Base-by-base conservation (phyloP, 306 rosid species). In the Arachis hypogaea region DNA sequence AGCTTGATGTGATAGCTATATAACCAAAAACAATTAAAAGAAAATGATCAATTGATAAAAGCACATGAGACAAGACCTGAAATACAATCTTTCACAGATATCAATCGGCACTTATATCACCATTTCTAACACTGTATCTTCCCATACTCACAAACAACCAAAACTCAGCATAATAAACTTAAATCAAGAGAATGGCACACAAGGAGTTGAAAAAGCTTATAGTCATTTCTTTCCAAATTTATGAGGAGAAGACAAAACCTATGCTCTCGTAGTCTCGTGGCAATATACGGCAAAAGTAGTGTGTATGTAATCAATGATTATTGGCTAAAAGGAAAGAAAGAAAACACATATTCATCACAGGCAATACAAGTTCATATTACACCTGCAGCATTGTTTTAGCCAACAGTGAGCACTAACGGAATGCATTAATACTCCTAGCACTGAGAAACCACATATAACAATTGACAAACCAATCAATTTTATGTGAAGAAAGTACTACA, bases 391-490 rank as follows among this genome's bases (percentile, higher is more conserved):
- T 22, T 22, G 28, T 22, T 22, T 22, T 22, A 22, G 28, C 28
- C 28, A 22, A 22, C 28, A 22, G 28, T 22, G 28, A 22, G 28
- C 28, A 22, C 28, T 22, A 22, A 55, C 47, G 51, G 59, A 28
- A 51, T 36, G 68, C 77, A 74, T 69, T 73, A 55, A 79, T 43
- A 44, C 16, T 71, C 65, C 52, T 46, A 59, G 38, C 60, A 77
- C 30, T 46, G 57, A 50, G 63, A 71, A 79, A 12, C 63, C 60
- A 56, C 11, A 76, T 43, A 30, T 30, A 44, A 76, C 71, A 76
- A 41, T 30, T 16, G 57, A 76, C 71, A n/a, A 60, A 62, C 28
- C 7, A 64, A 72, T 72, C 50, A 72, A 29, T 44, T 64, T 38
- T 18, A 33, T 14, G 42, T 12, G 28, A 45, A 65, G 8, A 43